These are phyloP conservation scores for Pichia sporocuriosa DNA, from an alignment of 805 yeast genomes.

Conservation along the genomic window DNA sequence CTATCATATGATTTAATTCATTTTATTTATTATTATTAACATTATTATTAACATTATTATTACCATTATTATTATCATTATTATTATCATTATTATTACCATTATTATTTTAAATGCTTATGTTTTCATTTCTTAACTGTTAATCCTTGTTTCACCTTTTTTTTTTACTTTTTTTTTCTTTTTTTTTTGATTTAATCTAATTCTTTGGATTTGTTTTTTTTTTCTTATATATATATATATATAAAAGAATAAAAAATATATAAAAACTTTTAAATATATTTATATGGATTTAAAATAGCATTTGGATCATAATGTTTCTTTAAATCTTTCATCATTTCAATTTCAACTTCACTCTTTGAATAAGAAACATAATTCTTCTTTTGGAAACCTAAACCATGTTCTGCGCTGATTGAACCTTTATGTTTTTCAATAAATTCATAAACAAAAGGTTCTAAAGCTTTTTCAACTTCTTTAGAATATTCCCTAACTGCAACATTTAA, in stretches of 20 bases:
- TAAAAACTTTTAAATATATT: slow-evolving; percentile 50
- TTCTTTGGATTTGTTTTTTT: too few relatives aligned
- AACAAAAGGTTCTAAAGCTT: slow-evolving; percentile 84
- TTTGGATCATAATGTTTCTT: slow-evolving; percentile 87
- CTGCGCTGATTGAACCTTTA: slow-evolving; percentile 91
- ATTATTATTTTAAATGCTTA: too few relatives aligned
- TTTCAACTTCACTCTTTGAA: slow-evolving; percentile 67
- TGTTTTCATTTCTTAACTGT: too few relatives aligned
- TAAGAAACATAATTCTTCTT: slow-evolving; percentile 86
- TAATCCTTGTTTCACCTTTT: too few relatives aligned
- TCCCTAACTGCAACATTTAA: slow-evolving; percentile 85
- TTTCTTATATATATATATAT: not conserved
- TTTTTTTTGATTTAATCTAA: too few relatives aligned
- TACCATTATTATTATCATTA: too few relatives aligned
- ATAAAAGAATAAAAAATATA: not conserved
- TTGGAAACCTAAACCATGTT: slow-evolving; percentile 96
- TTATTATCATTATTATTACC: too few relatives aligned
- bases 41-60: too few relatives aligned
- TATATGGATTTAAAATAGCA: slow-evolving; percentile 89
- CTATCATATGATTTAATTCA: too few relatives aligned
- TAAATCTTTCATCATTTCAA: slow-evolving; percentile 67
- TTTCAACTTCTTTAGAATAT: slow-evolving; percentile 74
- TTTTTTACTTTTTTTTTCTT: too few relatives aligned
- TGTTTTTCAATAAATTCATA: slow-evolving; percentile 76
- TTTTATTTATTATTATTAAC: too few relatives aligned